Evolutionary conservation across 345 rosid genomes (phyloP).

Genomic region (Citrus unshiu): DNA sequence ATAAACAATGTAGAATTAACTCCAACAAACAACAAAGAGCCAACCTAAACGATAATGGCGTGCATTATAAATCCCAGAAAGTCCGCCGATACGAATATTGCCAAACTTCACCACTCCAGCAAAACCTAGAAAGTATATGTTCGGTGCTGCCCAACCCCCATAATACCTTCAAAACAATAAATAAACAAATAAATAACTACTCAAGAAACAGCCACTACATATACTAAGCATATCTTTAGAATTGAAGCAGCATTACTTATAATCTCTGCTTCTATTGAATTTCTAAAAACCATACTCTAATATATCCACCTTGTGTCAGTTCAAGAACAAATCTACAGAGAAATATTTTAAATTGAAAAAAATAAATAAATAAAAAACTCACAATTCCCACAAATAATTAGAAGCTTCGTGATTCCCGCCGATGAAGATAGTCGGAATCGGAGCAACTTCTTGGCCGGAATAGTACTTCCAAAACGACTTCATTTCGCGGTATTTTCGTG

Average conservation of each 20-base stretch:
- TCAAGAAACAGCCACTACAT: neutral
- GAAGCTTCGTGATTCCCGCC: constrained; percentile 99
- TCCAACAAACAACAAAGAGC: constrained; percentile 5
- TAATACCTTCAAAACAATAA: constrained; percentile 49
- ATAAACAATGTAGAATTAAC: neutral
- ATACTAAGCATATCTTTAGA: neutral
- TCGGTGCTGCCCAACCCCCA: constrained; percentile 96
- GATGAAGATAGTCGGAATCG: constrained; percentile 87
- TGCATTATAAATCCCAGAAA: constrained; percentile 80
- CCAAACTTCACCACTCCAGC: constrained; percentile 90
- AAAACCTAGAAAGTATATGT: constrained; percentile 76
- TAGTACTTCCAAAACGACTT: constrained; percentile 94
- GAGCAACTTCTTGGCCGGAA: constrained; percentile 75
- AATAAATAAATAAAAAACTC: constrained; percentile 14
- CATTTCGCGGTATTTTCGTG: constrained; percentile 65
- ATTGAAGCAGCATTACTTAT: neutral
- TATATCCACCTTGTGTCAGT: too few species aligned
- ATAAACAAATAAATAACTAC: neutral
- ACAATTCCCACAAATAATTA: constrained; percentile 93
- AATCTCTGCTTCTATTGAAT: too few species aligned
- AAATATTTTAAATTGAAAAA: neutral
- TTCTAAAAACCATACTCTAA: too few species aligned
- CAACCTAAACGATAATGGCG: constrained; percentile 60
- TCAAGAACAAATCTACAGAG: neutral
- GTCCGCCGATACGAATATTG: constrained; percentile 79